Percentiles rank a stretch among this genome's conserved stretches.
phyloP scores from a whole-genome alignment of 345 rosid species.

The Eutrema yunnanense region DNA sequence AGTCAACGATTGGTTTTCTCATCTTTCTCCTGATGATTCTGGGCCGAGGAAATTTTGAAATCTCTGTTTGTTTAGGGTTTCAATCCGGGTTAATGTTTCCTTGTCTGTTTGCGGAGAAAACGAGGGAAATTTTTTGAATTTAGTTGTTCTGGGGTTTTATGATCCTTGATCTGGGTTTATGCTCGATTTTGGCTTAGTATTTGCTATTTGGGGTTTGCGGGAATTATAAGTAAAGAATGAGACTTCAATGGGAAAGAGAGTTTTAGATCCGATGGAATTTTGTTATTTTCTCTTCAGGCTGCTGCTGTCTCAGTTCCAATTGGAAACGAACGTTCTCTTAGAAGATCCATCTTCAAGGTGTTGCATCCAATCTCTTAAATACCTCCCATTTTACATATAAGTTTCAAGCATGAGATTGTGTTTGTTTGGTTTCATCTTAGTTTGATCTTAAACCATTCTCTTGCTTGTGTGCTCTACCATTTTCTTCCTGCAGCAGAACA shows the following conservation, averaged over 20 bases:
- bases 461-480: neutral
- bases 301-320: conserved; percentile 26
- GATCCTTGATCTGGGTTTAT: conserved; percentile 7
- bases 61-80: neutral
- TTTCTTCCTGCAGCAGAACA: conserved; percentile 37
- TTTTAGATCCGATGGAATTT: neutral
- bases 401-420: neutral
- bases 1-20: conserved; percentile 5
- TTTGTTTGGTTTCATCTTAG: neutral
- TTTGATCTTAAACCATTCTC: neutral
- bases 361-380: neutral
- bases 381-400: neutral
- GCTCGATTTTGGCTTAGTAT: neutral
- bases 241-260: neutral
- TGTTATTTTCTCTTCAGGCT: conserved; percentile 3
- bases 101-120: conserved; percentile 21
- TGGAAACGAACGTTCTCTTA: conserved; percentile 22
- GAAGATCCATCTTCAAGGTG: conserved; percentile 31
- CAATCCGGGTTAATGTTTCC: neutral
- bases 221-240: too few species aligned
- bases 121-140: conserved; percentile 12
- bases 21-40: neutral
- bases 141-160: neutral
- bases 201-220: too few species aligned
- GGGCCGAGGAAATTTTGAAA: too few species aligned